phyloP scores from a whole-genome alignment of 306 rosid species.

The Vigna hirtella region DNA sequence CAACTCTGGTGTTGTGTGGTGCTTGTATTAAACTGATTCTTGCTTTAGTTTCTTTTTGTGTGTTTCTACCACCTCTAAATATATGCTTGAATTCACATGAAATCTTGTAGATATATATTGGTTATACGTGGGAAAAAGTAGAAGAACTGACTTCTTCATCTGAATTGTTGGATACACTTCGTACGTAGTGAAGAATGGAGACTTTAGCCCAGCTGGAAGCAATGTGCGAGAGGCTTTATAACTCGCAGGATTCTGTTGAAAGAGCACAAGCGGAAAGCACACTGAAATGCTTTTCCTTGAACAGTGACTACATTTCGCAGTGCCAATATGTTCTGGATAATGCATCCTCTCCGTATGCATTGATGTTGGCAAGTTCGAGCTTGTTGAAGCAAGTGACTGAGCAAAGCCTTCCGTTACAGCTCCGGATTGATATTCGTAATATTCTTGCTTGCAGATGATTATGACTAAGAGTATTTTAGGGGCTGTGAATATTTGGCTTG shows the following conservation, averaged over 20 bases:
- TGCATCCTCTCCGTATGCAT: conserved; percentile 61
- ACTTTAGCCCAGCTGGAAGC: conserved; percentile 61
- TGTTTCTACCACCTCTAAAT: conserved; percentile 47
- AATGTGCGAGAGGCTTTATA: conserved; percentile 60
- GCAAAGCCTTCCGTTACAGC: conserved; percentile 59
- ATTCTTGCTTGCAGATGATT: conserved; percentile 49
- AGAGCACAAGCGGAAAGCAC: conserved; percentile 64
- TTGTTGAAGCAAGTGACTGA: conserved; percentile 68
- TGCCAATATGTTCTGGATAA: conserved; percentile 62
- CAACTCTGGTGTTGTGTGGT: conserved; percentile 40
- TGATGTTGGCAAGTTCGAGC: conserved; percentile 66
- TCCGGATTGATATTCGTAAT: conserved; percentile 66
- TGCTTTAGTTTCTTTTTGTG: conserved; percentile 37
- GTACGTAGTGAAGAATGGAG: conserved; percentile 59
- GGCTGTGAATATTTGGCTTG: conserved; percentile 34
- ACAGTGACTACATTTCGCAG: conserved; percentile 56
- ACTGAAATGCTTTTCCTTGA: conserved; percentile 58
- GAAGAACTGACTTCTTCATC: conserved; percentile 52
- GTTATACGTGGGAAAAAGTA: conserved; percentile 42
- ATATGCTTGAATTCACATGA: conserved; percentile 47
- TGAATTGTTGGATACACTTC: conserved; percentile 52
- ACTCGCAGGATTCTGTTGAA: conserved; percentile 58
- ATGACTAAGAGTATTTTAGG: conserved; percentile 41
- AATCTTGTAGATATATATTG: conserved; percentile 49
- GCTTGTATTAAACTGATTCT: conserved; percentile 43